Evolutionary conservation across 2,329 filamentous ascomycete species (phyloP), one percentile per base, ranked within the genome.

Genomic region (Colletotrichum musicola): DNA sequence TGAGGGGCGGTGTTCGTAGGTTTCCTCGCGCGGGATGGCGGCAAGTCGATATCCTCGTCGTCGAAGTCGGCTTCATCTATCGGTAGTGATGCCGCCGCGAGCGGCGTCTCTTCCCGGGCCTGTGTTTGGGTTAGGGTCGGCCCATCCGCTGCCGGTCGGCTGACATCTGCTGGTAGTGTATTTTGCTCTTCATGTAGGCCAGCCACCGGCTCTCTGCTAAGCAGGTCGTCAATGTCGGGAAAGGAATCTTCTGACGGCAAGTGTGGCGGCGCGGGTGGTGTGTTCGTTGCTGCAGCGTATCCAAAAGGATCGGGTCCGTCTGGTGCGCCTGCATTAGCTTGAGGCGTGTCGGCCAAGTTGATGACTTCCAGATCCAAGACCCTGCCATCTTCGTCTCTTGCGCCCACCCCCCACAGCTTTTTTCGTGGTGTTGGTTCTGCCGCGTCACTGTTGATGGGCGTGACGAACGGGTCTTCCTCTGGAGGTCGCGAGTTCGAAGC

Each of bases 331-430:
- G 71, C 73, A 6, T 71, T 69, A 2, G 75, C 44, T 13, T 68
- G 66, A 25, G 82, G 79, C 3, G 84, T 83, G 22, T 86, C 81
- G 5, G 83, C 81, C 18, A 92, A 77, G 62, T 93, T 88, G 49
- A 92, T 79, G 18, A 90, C 81, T 71, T 91, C 88, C 13, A 89
- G 77, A 60, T 90, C 86, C 58, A 93, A 82, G 3, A 95, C 77
- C 14, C 88, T 85, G 1, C 92, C 92, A 22, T 89, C 86, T 0
- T 81, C 80, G 74, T 93, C 89, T 71, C 93, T 85, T 25, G 92
- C 88, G 5, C 89, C 90, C 46, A 89, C 90, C 66, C 85, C 84
- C 94, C 94, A 97, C 1, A 96, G 82, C 62, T 86, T 84, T 5
- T 74, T 71, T 27, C 74, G 75, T 25, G 67, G 69, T 57, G 77